Base-by-base conservation (phyloP, 179 eudicot genomes). In the Carnegiea gigantea region DNA sequence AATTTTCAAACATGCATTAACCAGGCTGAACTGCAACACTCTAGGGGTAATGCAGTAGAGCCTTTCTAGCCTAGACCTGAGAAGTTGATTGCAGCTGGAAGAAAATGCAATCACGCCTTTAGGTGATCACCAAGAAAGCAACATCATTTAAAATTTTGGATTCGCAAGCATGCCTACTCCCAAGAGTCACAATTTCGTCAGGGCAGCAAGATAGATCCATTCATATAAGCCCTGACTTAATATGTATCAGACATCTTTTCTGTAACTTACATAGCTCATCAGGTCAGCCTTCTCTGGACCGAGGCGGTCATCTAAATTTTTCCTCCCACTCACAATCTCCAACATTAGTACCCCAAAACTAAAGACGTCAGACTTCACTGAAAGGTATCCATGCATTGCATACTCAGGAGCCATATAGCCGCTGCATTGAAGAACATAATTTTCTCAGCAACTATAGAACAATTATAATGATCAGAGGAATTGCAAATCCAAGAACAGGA, bases 381-480 rank as follows among this genome's bases (percentile, higher is more conserved):
- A 93, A 62, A 93, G 77, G 84, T 85, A 88, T 78, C 98, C 98
- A 71, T 81, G 90, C 87, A 91, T 88, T 51, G 94, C 93, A 84
- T 94, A 94, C 85, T 94, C 98, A 33, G 97, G 98, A 77, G 98
- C 98, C 93, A 93, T 92, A 81, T 94, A 93, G 24, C 98, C 97
- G 65, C 98, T 93, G 87, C 86, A 89, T 78, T 78, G 48, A 75
- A 76, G 26, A 20, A 13, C 30, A 62, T 11, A 3, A 18, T 71
- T 57, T 51, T 60, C 24, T 72, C 24, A 74, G 33, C 48, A 71
- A 11, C 12, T 28, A n/a, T n/a, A n/a, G 8, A 64, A 21, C 3
- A 23, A 24, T 15, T 26, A 65, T 36, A 38, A n/a, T 18, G 75
- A 71, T 20, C 24, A 38, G 6, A n/a, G 23, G 6, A 20, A 38